These are phyloP conservation scores for Scleroderma citrinum DNA, from an alignment of 768 basidiomycete species.

Conservation along the genomic window DNA sequence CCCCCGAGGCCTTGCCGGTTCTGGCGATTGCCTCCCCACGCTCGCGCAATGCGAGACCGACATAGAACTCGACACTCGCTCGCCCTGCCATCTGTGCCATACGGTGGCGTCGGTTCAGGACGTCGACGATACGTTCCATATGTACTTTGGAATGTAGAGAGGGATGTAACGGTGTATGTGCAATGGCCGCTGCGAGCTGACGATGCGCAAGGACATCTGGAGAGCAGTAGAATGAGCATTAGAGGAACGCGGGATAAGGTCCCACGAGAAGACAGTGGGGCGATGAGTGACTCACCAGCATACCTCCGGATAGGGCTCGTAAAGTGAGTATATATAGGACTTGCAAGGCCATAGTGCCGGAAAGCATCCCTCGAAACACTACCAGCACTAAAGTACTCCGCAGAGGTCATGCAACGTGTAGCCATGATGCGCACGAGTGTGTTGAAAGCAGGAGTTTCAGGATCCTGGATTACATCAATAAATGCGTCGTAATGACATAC, in stretches of 20 bases:
- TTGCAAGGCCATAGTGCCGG: slow-evolving; percentile 96
- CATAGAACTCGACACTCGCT: slow-evolving; percentile 96
- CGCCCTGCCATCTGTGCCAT: slow-evolving; percentile 98
- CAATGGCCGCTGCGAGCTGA: slow-evolving; percentile 87
- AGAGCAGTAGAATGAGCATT: not conserved
- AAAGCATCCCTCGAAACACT: slow-evolving; percentile 90
- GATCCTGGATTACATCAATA: slow-evolving; percentile 48
- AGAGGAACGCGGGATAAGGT: no score
- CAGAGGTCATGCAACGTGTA: slow-evolving; percentile 95
- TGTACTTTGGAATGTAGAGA: slow-evolving; percentile 83
- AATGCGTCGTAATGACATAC: not conserved
- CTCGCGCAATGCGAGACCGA: slow-evolving; percentile 83
- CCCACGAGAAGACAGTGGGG: no score
- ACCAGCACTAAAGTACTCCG: slow-evolving; percentile 97
- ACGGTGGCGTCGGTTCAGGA: slow-evolving; percentile 87
- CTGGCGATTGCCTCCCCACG: slow-evolving; percentile 37
- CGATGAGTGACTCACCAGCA: slow-evolving; percentile 52
- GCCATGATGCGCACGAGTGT: slow-evolving; percentile 99
- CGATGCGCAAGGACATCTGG: slow-evolving; percentile 90
- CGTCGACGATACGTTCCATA: slow-evolving; percentile 80
- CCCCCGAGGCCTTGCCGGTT: slow-evolving; percentile 25
- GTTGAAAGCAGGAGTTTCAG: slow-evolving; percentile 84
- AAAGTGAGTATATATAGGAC: slow-evolving; percentile 96
- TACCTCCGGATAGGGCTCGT: slow-evolving; percentile 97
- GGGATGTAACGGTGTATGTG: slow-evolving; percentile 75